Evolutionary conservation across 2,329 filamentous ascomycete genomes (phyloP).

Genomic region (Penicillium vulpinum): DNA sequence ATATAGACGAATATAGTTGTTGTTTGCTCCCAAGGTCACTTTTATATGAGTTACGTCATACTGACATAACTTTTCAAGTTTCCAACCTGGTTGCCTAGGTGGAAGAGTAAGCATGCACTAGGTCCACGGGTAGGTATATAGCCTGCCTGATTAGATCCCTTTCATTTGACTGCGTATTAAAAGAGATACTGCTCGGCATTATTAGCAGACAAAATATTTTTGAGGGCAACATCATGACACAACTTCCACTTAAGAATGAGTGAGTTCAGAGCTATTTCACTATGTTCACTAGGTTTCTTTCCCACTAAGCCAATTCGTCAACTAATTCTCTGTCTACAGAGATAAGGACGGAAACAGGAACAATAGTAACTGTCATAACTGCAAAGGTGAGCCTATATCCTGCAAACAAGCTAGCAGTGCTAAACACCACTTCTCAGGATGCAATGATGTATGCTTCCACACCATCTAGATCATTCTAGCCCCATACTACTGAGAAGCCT

Average conservation of each 20-base stretch:
- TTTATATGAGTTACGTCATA: too few species aligned
- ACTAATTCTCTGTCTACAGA: neutral
- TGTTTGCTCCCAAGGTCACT: too few species aligned
- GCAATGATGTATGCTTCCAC: conserved; percentile 1
- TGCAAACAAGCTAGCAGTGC: neutral
- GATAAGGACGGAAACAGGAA: neutral
- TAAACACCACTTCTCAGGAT: neutral
- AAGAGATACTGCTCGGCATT: neutral
- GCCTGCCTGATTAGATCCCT: neutral
- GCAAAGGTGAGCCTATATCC: neutral
- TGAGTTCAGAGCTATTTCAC: neutral
- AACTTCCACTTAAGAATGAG: neutral
- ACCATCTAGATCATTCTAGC: neutral
- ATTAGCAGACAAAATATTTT: neutral
- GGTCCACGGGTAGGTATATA: too few species aligned
- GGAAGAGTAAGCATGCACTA: too few species aligned
- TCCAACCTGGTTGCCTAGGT: too few species aligned
- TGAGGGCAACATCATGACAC: neutral
- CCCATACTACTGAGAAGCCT: neutral
- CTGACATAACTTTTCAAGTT: too few species aligned
- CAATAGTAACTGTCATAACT: conserved; percentile 1
- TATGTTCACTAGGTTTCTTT: neutral
- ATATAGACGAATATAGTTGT: too few species aligned
- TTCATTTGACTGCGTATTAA: neutral
- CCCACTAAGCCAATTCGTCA: neutral